phyloP scores from a whole-genome alignment of 2,329 filamentous ascomycete species.

The Tolypocladium endophyticum region DNA sequence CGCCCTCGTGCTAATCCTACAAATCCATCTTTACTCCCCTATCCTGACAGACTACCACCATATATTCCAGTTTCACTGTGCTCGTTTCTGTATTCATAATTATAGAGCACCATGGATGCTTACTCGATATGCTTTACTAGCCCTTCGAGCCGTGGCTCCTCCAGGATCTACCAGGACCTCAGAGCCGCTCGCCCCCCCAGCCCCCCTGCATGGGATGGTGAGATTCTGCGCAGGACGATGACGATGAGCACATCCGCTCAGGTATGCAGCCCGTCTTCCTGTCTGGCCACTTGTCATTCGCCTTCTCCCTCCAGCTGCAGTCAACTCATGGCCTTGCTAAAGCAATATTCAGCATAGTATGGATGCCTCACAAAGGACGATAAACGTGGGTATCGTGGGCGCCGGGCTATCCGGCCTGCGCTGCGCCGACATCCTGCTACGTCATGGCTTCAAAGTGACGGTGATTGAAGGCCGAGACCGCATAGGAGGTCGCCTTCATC shows the following conservation, averaged over 20 bases:
- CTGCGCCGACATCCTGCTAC: constrained; percentile 56
- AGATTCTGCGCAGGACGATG: constrained; percentile 15
- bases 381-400: constrained; percentile 57
- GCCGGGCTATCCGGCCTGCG: constrained; percentile 62
- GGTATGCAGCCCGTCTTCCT: constrained; percentile 14
- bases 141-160: constrained; percentile 28
- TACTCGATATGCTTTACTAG: constrained; percentile 39
- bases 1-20: neutral
- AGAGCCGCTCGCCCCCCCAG: constrained; percentile 27
- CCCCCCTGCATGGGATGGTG: constrained; percentile 19
- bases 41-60: neutral
- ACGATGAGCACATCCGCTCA: constrained; percentile 23
- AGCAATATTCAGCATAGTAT: constrained; percentile 10
- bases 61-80: neutral
- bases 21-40: neutral
- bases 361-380: constrained; percentile 16
- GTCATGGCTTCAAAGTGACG: constrained; percentile 55
- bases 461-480: constrained; percentile 58
- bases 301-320: neutral
- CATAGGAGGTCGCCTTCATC: constrained; percentile 54
- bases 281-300: neutral
- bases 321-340: constrained; percentile 9
- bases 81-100: neutral
- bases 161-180: constrained; percentile 40
- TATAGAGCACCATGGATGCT: constrained; percentile 33